Percentiles rank a stretch among this genome's conserved stretches.
These are phyloP conservation scores for Epichloe scottii DNA, from an alignment of 2,329 filamentous ascomycete species.

Conservation along the genomic window DNA sequence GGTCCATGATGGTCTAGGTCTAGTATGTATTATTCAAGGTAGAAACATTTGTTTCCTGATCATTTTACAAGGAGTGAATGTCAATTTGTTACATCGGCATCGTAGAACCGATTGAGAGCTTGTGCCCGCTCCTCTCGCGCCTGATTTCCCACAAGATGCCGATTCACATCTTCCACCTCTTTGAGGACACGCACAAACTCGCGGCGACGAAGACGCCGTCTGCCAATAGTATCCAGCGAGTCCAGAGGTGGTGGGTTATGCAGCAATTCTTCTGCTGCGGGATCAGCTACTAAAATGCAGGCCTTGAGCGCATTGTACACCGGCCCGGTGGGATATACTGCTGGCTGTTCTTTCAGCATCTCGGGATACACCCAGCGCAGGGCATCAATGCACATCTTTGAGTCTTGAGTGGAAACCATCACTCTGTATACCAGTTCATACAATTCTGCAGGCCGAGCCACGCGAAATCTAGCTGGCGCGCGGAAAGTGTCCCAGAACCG, in stretches of 20 bases:
- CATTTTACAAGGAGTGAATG: neutral
- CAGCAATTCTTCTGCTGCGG: conserved; percentile 26
- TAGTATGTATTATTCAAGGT: neutral
- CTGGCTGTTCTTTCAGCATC: conserved; percentile 42
- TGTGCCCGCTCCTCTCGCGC: conserved; percentile 10
- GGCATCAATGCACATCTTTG: conserved; percentile 31
- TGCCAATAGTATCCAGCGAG: conserved; percentile 6
- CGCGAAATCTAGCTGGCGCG: conserved; percentile 36
- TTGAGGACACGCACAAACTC: conserved; percentile 21
- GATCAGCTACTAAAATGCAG: conserved; percentile 45
- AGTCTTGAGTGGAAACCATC: conserved; percentile 32
- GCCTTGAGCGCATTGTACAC: conserved; percentile 36
- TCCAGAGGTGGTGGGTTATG: conserved; percentile 8
- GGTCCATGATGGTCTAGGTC: too few species aligned
- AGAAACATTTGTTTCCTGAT: neutral
- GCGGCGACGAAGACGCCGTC: conserved; percentile 15
- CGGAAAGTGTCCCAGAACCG: conserved; percentile 51
- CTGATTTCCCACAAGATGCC: conserved; percentile 4
- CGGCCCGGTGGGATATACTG: conserved; percentile 29
- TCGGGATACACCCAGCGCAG: conserved; percentile 44
- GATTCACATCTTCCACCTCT: conserved; percentile 17
- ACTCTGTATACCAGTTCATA: conserved; percentile 42
- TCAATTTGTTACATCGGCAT: neutral
- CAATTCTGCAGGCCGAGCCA: conserved; percentile 35
- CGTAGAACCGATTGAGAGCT: conserved; percentile 6